Evolutionary conservation across 2,329 filamentous ascomycete species (phyloP), one percentile per base, ranked within the genome.

Genomic region (Huntiella bhutanensis): DNA sequence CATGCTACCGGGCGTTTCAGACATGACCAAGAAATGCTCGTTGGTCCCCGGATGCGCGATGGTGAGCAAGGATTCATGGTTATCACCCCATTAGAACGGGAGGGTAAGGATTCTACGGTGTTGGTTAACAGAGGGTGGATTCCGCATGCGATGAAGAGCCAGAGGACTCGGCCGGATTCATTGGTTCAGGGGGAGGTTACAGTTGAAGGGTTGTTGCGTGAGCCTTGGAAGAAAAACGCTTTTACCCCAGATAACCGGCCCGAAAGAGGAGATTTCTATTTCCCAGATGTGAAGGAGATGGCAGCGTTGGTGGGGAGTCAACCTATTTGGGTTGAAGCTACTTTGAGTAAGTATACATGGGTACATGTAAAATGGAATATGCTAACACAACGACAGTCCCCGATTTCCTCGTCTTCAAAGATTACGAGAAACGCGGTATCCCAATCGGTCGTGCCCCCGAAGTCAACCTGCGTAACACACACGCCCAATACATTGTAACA

Each of bases 401-500:
- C 47, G 84, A 91, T 59, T 69, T 88, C 55, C 64, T 95, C 55
- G 73, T 75, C 54, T 70, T 79, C 52, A 79, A 85, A 58, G 77
- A 87, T 55, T 75, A 85, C 57, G 73, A 83, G 57, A 70, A 72
- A 11, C 82, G 80, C 55, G 91, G 91, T 22, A 79, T 95, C 50
- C 91, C 91, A 1, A 88, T 95, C 58, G 91, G 87, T 11, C 73
- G 88, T 58, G 66, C 84, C 5, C 74, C 91, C 4, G 85, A 93
- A 63, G 87, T 98, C 51, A 93, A 92, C 59, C 66, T 98, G 58
- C 75, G 85, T 60, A 98, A 98, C 60, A 96, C 93, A 63, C 91
- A 98, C 63, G 78, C 84, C 52, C 91, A 96, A 68, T 98, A 98
- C 63, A 98, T 98, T 54, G 91, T 95, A 62, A 98, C 91, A 54